Conservation (phyloP, 257 asterid genomes). For the Nicotiana obtusifolia region DNA sequence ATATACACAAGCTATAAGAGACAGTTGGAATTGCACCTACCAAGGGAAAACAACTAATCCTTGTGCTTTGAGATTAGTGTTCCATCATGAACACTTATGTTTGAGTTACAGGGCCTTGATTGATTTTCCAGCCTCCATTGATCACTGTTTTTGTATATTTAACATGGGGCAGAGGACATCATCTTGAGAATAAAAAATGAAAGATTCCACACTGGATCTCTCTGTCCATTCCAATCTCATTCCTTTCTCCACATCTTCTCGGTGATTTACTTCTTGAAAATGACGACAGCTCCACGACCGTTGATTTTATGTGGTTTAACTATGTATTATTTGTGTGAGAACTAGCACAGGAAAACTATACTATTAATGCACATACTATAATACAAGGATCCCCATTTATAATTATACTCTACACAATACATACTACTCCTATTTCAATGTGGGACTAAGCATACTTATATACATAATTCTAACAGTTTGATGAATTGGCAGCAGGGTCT, state of each 20-base stretch:
- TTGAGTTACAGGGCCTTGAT: neutral
- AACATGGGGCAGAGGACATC: neutral
- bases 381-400: too few relatives aligned
- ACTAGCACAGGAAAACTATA: too few relatives aligned
- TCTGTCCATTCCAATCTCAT: neutral
- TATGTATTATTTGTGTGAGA: neutral
- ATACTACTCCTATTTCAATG: too few relatives aligned
- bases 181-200: neutral
- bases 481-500: slow-evolving; percentile 26
- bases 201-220: neutral
- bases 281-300: neutral
- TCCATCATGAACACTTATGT: neutral
- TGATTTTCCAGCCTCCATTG: neutral
- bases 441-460: too few relatives aligned
- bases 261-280: neutral
- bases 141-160: neutral
- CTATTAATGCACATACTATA: too few relatives aligned
- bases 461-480: neutral
- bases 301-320: neutral
- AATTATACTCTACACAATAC: too few relatives aligned
- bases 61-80: neutral
- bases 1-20: neutral
- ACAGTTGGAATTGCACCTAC: neutral
- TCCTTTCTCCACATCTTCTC: neutral
- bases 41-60: neutral